Evolutionary conservation across 2,329 filamentous ascomycete genomes (phyloP), one percentile per base, ranked within the genome.

Genomic region (Westerdykella ornata): DNA sequence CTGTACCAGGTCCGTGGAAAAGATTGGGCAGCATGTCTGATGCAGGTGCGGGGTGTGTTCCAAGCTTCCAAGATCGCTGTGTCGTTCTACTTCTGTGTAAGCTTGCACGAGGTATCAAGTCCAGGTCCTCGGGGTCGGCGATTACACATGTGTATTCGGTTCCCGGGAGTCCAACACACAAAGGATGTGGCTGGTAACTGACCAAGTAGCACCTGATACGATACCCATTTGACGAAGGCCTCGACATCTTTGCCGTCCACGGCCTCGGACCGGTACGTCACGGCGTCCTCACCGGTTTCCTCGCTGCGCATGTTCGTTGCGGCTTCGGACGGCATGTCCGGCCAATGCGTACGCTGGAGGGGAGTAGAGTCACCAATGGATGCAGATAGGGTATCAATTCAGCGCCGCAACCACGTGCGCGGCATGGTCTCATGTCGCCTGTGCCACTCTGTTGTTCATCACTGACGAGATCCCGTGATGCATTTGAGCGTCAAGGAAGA

Each of bases 161-260:
- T n/a, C n/a, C n/a, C n/a, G n/a, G n/a, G n/a, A n/a, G n/a, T n/a
- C n/a, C n/a, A n/a, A n/a, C n/a, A n/a, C n/a, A n/a, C n/a, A n/a
- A n/a, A n/a, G n/a, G n/a, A n/a, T n/a, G n/a, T n/a, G n/a, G n/a
- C n/a, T n/a, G n/a, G n/a, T n/a, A n/a, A n/a, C n/a, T n/a, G n/a
- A n/a, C n/a, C n/a, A n/a, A n/a, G n/a, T n/a, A n/a, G n/a, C n/a
- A n/a, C n/a, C n/a, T n/a, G n/a, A n/a, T n/a, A n/a, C n/a, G n/a
- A n/a, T n/a, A n/a, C n/a, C n/a, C n/a, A n/a, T n/a, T 80, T 9
- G 77, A 80, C 43, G 77, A 80, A 35, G 75, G 75, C 2, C 68
- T 80, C 38, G 76, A 80, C 44, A 76, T 80, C 37, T 80, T 79
- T 45, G 75, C 75, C 20, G 71, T 80, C 19, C 77, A 81, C 52